Evolutionary conservation across 2,329 filamentous ascomycete species (phyloP).

Genomic region (Colletotrichum brevisporum): DNA sequence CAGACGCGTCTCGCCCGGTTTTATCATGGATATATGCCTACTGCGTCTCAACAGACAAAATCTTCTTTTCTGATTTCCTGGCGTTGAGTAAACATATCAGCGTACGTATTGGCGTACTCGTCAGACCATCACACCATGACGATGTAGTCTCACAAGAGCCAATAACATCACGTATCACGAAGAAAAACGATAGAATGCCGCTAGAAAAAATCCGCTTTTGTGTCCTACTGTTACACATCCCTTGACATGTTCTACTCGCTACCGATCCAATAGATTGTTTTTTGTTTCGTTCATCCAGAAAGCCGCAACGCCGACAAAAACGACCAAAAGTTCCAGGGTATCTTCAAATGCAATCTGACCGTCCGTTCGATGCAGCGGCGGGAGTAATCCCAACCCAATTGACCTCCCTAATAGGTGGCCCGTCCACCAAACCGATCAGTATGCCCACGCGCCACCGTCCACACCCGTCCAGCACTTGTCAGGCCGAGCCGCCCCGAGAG

Average conservation of each 20-base stretch:
- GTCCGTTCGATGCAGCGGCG: constrained; percentile 7
- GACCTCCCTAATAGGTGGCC: neutral
- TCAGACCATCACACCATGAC: too few species aligned
- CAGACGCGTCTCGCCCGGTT: too few species aligned
- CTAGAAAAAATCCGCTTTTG: neutral
- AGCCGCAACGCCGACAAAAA: constrained; percentile 13
- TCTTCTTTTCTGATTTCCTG: too few species aligned
- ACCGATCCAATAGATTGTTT: neutral
- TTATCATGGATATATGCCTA: too few species aligned
- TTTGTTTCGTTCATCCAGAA: neutral
- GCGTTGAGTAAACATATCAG: too few species aligned
- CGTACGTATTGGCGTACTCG: too few species aligned
- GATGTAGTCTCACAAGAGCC: neutral
- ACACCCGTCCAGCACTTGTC: neutral
- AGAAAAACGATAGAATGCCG: neutral
- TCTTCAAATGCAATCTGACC: constrained; percentile 19
- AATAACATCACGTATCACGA: too few species aligned
- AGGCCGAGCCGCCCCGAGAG: constrained; percentile 38
- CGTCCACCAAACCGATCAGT: neutral
- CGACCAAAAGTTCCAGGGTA: constrained; percentile 3
- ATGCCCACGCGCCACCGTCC: neutral
- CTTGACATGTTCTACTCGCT: neutral
- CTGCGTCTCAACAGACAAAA: too few species aligned
- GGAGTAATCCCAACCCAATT: neutral
- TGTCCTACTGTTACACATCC: neutral